These are phyloP conservation scores for Monilinia polystroma DNA, from an alignment of 2,329 filamentous ascomycete genomes.

Conservation along the genomic window DNA sequence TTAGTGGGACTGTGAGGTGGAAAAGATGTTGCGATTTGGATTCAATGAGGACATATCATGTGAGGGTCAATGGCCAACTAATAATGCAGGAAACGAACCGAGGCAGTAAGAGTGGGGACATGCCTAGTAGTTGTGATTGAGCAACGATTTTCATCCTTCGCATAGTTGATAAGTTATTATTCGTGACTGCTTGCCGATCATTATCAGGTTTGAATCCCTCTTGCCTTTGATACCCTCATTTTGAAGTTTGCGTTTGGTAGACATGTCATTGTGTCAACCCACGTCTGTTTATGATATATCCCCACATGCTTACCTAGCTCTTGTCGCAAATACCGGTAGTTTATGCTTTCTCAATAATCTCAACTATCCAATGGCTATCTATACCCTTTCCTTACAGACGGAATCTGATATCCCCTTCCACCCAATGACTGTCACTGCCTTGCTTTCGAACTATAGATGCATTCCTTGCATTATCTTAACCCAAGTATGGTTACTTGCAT, in stretches of 20 bases:
- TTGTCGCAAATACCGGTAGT: not conserved
- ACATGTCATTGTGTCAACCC: not conserved
- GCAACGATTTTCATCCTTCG: not conserved
- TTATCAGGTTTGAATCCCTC: not conserved
- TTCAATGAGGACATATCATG: not conserved
- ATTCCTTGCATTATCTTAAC: conserved; percentile 20
- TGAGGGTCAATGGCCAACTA: not conserved
- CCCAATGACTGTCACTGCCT: conserved; percentile 4
- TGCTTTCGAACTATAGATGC: not conserved
- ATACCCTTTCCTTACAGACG: conserved; percentile 5
- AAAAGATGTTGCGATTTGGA: not conserved
- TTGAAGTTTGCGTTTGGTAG: not conserved
- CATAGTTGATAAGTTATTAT: not conserved
- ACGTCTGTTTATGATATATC: not conserved
- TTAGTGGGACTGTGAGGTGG: not conserved
- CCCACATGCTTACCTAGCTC: conserved; percentile 4
- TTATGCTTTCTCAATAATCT: not conserved
- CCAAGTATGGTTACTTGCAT: conserved; percentile 17
- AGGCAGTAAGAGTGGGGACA: not conserved
- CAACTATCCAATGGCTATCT: not conserved
- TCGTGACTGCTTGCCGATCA: not conserved
- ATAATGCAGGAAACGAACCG: not conserved
- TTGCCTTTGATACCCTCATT: not conserved
- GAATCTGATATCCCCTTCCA: not conserved
- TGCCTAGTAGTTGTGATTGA: not conserved